Evolutionary conservation across 257 asterid genomes (phyloP).

Genomic region (Thymus mandschuricus): DNA sequence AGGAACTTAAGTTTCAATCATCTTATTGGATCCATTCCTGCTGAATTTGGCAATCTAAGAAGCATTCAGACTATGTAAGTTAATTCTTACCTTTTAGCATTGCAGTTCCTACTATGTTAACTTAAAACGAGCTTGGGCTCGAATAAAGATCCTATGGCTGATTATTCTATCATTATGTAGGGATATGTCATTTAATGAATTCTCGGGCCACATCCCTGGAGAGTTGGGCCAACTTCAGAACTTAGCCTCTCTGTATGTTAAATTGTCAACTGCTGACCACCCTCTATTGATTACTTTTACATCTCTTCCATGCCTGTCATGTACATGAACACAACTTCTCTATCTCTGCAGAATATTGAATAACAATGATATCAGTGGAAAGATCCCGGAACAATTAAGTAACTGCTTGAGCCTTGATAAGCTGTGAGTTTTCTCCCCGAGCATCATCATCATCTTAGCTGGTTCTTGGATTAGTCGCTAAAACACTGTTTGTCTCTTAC

Average conservation of each 20-base stretch:
- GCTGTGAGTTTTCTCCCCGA: slow-evolving; percentile 53
- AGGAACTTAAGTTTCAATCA: slow-evolving; percentile 87
- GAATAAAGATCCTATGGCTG: not conserved
- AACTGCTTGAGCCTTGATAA: slow-evolving; percentile 82
- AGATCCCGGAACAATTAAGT: slow-evolving; percentile 74
- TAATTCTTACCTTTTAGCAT: not conserved
- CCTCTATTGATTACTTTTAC: not conserved
- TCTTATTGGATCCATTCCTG: slow-evolving; percentile 69
- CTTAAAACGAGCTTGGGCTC: not conserved
- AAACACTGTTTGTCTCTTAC: slow-evolving; percentile 20
- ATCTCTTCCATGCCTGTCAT: not conserved
- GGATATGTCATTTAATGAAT: slow-evolving; percentile 77
- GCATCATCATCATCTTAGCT: not conserved
- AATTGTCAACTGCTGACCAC: not conserved
- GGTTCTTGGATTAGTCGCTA: slow-evolving; percentile 25
- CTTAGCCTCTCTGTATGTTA: slow-evolving; percentile 74
- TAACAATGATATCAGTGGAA: slow-evolving; percentile 69
- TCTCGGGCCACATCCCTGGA: slow-evolving; percentile 69
- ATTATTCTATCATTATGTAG: slow-evolving; percentile 36
- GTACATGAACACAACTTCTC: not conserved
- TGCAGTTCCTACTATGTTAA: not conserved
- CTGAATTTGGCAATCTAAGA: slow-evolving; percentile 78
- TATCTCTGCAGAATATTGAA: slow-evolving; percentile 65
- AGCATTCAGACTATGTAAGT: slow-evolving; percentile 85
- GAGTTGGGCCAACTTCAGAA: slow-evolving; percentile 94